Evolutionary conservation across 495 filamentous ascomycete genomes (phyloP), one percentile per base, ranked within the genome.

Genomic region (Penicillium parvum): DNA sequence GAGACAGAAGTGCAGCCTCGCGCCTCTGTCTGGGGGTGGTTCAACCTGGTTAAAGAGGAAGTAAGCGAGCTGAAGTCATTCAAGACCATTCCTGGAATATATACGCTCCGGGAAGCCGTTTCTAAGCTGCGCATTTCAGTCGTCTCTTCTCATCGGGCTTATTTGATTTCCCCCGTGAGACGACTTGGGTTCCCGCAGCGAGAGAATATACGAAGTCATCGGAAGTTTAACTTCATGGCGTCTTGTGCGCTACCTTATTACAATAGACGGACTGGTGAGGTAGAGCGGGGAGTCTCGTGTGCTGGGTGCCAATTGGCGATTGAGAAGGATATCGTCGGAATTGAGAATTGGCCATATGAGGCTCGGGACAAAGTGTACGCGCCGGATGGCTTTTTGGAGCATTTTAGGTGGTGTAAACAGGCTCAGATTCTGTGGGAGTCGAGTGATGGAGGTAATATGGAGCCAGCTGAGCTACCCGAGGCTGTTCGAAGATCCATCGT

Each of bases 361-460:
- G 55, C 52, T 58, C 51, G 60, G 44, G 51, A 63, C 43, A 64
- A 56, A 38, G 33, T 51, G 3, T 52, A 62, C 54, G 56, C 45
- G n/a, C 35, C 20, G 47, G 52, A 51, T 27, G 21, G 43, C 33
- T 54, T 63, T 58, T 52, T 69, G 47, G 53, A 58, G 19, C 61
- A 69, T 52, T 68, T 69, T 54, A 53, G 55, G 43, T 67, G 64
- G 65, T 72, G 66, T 55, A 53, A 66, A 57, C 63, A 65, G 53
- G 64, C 64, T 49, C 64, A 72, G 58, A 39, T 60, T 37, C 49
- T 52, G 5, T 51, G 47, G 43, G 43, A 38, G 40, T 59, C 53
- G 36, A 66, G 61, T 49, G 60, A 40, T 20, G 50, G 61, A 55
- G 64, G 62, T 49, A 56, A 44, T 10, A 46, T 18, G 32, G 45